A percentile compares a stretch with the other conserved stretches of the same genome.
Conservation (phyloP, 2,329 filamentous ascomycete genomes). For the Trichoderma sp. region DNA sequence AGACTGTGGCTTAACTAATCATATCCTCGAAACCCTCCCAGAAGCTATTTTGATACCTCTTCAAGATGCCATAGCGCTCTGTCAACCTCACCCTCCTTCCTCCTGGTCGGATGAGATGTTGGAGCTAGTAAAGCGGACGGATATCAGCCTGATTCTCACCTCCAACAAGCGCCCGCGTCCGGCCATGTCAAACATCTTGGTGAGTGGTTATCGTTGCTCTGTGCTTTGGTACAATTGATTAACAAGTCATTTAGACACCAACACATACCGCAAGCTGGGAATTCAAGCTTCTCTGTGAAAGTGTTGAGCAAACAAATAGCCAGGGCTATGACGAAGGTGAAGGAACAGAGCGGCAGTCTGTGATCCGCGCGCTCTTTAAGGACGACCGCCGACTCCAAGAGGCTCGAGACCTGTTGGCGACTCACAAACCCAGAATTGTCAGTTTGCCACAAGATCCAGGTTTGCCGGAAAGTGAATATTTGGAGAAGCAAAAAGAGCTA, state of each 20-base stretch:
- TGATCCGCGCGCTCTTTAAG: constrained; percentile 83
- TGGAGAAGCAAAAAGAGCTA: constrained; percentile 89
- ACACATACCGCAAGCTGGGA: constrained; percentile 69
- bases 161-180: constrained; percentile 33
- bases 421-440: constrained; percentile 74
- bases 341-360: constrained; percentile 76
- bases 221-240: constrained; percentile 21
- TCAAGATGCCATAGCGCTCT: constrained; percentile 78
- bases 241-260: constrained; percentile 43
- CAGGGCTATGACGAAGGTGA: constrained; percentile 72
- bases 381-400: constrained; percentile 89
- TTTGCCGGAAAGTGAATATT: constrained; percentile 80
- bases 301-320: constrained; percentile 55
- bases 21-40: constrained; percentile 76
- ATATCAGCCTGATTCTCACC: constrained; percentile 66
- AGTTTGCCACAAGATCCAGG: constrained; percentile 70
- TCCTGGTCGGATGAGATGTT: constrained; percentile 71
- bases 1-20: constrained; percentile 61
- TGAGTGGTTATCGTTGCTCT: constrained; percentile 30
- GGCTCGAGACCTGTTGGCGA: constrained; percentile 80
- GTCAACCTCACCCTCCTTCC: constrained; percentile 76
- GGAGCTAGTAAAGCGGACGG: constrained; percentile 73
- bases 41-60: constrained; percentile 78
- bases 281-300: constrained; percentile 71
- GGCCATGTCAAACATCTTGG: constrained; percentile 40